Base-by-base conservation (phyloP, 2,329 filamentous ascomycete genomes). In the Nemania diffusa region DNA sequence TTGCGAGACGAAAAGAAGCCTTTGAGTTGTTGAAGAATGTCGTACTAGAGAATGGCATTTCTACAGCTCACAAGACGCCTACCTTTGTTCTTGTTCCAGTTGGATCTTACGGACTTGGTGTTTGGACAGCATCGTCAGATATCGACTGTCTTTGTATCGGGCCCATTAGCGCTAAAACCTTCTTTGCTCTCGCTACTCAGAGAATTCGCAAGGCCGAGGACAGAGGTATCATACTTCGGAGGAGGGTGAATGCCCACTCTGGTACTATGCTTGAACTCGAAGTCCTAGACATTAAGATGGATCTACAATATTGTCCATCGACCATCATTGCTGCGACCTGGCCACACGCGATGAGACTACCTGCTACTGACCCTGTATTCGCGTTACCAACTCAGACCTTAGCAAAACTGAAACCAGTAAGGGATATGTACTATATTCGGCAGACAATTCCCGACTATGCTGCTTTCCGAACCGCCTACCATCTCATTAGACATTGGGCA, bases 71-170 rank as follows among this genome's bases (percentile, higher is more conserved):
- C 22, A 73, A 77, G 7, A 73, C 74, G 1, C 75, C 78, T 15
- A 75, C 82, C 1, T 78, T 90, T 42, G 79, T 88, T 0, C 73
- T 91, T 7, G 81, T 87, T 5, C 83, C 89, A 0, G 87, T 91
- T n/a, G 90, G 90, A 0, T 91, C 90, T 0, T 91, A 89, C 72
- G 87, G 85, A 2, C 79, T 92, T 2, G 86, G 85, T 9, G 85
- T 89, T 2, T 91, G 89, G 87, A 87, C 85, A 1, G 73, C 79
- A 1, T 75, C 82, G 0, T 91, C 89, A 1, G 88, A 91, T 71
- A 83, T 92, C 6, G 88, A 92, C 76, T 89, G 88, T 71, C 81
- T 92, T 5, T 90, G 85, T 70, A 86, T 92, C 68, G 88, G 89
- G 1, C 82, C 85, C 24, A 87, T 90, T 64, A 88, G 87, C 73